Conservation (phyloP, 768 basidiomycete genomes). For the Suillus alpinus region DNA sequence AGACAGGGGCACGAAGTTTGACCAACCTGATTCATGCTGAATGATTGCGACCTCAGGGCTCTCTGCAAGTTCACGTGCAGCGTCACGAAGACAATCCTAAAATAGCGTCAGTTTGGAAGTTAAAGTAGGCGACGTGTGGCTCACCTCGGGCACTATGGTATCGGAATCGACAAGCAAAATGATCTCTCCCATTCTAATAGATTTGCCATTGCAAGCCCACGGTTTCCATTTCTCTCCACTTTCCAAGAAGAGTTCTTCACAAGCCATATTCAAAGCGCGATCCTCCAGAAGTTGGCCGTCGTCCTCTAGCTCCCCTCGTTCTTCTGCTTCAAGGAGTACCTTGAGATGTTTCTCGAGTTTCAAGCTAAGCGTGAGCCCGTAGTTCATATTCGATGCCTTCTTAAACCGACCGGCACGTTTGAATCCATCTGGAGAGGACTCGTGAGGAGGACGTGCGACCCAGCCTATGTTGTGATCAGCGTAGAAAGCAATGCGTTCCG, state of each 20-base stretch:
- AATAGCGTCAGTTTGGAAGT: background rate
- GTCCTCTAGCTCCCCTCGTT: constrained; percentile 33
- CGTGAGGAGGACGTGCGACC: constrained; percentile 75
- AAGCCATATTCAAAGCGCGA: constrained; percentile 64
- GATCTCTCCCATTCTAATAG: constrained; percentile 74
- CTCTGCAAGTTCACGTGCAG: constrained; percentile 73
- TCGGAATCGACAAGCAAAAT: constrained; percentile 82
- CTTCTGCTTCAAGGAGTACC: constrained; percentile 41
- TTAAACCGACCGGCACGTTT: constrained; percentile 79
- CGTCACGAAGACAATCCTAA: constrained; percentile 82
- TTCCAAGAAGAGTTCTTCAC: constrained; percentile 69
- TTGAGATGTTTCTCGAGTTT: constrained; percentile 49
- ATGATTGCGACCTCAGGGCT: constrained; percentile 84
- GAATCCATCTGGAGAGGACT: constrained; percentile 45
- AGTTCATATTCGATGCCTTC: constrained; percentile 89
- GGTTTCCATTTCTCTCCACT: constrained; percentile 60
- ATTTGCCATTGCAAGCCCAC: constrained; percentile 74
- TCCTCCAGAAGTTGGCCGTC: constrained; percentile 59
- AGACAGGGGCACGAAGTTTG: constrained; percentile 9
- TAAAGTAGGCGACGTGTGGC: background rate
- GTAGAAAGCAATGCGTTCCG: constrained; percentile 67
- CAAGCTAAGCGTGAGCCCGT: constrained; percentile 51
- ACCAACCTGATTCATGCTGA: constrained; percentile 72
- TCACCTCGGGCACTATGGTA: constrained; percentile 72
- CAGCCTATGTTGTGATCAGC: constrained; percentile 71